Percentiles rank a stretch among this genome's conserved stretches.
Conservation (phyloP, 208 protist genomes). For the Novymonas esmeraldas region DNA sequence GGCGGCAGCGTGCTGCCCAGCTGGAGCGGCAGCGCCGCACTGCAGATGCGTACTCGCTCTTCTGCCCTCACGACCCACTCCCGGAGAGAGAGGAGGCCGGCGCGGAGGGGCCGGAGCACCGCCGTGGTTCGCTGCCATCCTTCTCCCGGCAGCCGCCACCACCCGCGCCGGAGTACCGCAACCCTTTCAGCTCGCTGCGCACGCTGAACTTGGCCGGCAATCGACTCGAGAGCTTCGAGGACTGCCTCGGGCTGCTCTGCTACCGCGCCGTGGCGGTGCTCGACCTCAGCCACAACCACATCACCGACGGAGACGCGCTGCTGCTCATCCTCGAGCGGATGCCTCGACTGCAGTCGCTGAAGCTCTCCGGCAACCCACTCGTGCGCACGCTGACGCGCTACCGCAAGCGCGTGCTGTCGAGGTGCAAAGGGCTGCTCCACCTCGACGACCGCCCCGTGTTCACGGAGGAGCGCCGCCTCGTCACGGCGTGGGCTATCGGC, state of each 20-base stretch:
- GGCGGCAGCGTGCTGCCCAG: constrained; percentile 24
- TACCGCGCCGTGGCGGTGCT: constrained; percentile 75
- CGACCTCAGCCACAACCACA: constrained; percentile 93
- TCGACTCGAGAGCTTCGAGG: constrained; percentile 55
- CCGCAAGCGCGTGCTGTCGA: constrained; percentile 84
- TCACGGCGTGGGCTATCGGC: constrained; percentile 84
- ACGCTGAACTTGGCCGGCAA: constrained; percentile 87
- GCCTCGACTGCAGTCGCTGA: constrained; percentile 78
- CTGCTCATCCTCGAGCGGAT: constrained; percentile 85
- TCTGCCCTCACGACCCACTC: constrained; percentile 49
- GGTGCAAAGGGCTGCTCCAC: constrained; percentile 73
- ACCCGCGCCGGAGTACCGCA: constrained; percentile 39
- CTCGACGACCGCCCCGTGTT: constrained; percentile 94
- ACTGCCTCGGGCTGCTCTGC: constrained; percentile 68
- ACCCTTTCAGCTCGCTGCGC: constrained; percentile 79
- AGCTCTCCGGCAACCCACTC: constrained; percentile 90
- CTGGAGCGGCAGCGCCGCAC: constrained; percentile 35
- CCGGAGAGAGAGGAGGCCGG: constrained; percentile 24
- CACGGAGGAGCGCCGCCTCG: constrained; percentile 81
- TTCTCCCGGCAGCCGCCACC: constrained; percentile 13
- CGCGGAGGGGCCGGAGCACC: not conserved
- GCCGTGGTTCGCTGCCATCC: not conserved
- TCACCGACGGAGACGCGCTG: constrained; percentile 81
- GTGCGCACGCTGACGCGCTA: constrained; percentile 81
- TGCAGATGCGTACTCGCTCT: constrained; percentile 28